Base-by-base conservation (phyloP, 352 stramenopile species). In the Sclerospora graminicola region DNA sequence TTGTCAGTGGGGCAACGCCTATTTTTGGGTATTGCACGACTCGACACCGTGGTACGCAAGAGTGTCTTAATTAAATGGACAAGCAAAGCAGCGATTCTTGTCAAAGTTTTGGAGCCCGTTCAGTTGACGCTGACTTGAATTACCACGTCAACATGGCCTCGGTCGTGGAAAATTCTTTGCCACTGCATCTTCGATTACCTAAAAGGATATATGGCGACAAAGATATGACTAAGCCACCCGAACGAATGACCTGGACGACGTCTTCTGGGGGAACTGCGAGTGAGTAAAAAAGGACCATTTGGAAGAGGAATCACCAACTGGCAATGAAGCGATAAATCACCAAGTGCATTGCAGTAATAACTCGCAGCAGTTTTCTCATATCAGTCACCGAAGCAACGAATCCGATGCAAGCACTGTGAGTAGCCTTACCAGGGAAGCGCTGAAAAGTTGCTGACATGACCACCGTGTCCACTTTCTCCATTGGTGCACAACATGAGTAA, bases 111-210 rank as follows among this genome's bases (percentile, higher is more conserved):
- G 63, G 60, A 14, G 75, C 67, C 5, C 64, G 54, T 30, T 87
- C 66, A 1, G 75, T 16, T 76, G 79, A 28, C 44, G 83, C 31
- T 50, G n/a, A n/a, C n/a, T n/a, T n/a, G n/a, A n/a, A n/a, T n/a
- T n/a, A n/a, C n/a, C n/a, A n/a, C n/a, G n/a, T 63, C 5, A 72
- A 65, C 29, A 78, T 77, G 66, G 72, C 57, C 1, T 59, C 63
- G 2, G 48, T 59, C 4, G 61, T 63, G 4, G 59, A 45, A 5
- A 62, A 68, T 19, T 53, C 67, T 62, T 63, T 4, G 43, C n/a
- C n/a, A n/a, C n/a, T n/a, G n/a, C n/a, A n/a, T n/a, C n/a, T n/a
- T n/a, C n/a, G n/a, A n/a, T n/a, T 82, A 0, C 63, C 64, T 13
- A 34, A 54, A 16, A 59, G 54, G 41, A 57, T 60, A 8, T 63